Percentiles rank a stretch among this genome's conserved stretches.
Conservation (phyloP, 306 rosid species). For the Biancaea sappan region DNA sequence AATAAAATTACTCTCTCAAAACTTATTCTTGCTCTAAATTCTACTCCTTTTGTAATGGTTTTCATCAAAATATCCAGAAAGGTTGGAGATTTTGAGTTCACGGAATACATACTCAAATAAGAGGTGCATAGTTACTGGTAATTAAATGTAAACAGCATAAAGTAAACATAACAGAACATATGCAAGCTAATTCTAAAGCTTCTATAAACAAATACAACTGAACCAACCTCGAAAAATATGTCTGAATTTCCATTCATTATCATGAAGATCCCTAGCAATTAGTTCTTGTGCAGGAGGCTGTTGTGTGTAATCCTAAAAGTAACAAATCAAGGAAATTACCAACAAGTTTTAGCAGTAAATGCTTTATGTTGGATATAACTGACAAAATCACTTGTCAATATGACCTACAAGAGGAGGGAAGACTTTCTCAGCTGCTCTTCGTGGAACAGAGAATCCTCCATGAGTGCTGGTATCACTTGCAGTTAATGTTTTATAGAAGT, state of each 20-base stretch:
- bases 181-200: not conserved
- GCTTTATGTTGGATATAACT: not conserved
- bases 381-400: slow-evolving; percentile 42
- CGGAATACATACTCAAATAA: slow-evolving; percentile 12
- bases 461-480: slow-evolving; percentile 85
- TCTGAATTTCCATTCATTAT: slow-evolving; percentile 75
- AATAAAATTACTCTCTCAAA: not conserved
- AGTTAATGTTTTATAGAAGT: slow-evolving; percentile 74
- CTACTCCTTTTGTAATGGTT: not conserved
- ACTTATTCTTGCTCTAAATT: not conserved
- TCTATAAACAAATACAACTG: not conserved
- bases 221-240: slow-evolving; percentile 68
- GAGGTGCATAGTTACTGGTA: not conserved
- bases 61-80: not conserved
- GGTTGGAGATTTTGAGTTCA: slow-evolving; percentile 5
- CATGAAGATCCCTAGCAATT: slow-evolving; percentile 77
- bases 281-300: slow-evolving; percentile 83
- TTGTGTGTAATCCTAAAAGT: slow-evolving; percentile 66
- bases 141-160: not conserved
- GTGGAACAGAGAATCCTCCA: slow-evolving; percentile 83
- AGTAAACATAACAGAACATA: not conserved
- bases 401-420: slow-evolving; percentile 76
- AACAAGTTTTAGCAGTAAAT: slow-evolving; percentile 22
- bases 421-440: slow-evolving; percentile 85
- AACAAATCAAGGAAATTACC: slow-evolving; percentile 18